A percentile compares a stretch with the other conserved stretches of the same genome.
Conservation (phyloP, 768 basidiomycete genomes). For the Tylopilus cervinicoccineus region DNA sequence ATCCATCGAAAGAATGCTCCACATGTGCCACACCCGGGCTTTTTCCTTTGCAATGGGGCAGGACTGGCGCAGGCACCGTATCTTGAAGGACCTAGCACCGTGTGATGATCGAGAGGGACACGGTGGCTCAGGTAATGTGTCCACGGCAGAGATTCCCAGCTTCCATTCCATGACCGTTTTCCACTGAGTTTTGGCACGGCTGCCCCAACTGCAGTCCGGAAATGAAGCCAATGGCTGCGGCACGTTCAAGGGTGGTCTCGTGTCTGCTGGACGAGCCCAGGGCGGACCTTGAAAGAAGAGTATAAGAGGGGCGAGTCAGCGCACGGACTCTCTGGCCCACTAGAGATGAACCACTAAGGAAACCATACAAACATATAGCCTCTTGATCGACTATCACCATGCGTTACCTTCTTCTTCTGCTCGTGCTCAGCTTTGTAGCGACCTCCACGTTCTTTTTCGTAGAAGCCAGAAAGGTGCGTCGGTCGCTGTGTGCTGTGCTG, state of each 20-base stretch:
- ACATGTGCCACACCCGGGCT: neutral
- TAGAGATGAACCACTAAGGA: slow-evolving; percentile 28
- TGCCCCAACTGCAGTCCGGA: slow-evolving; percentile 14
- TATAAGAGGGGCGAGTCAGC: slow-evolving; percentile 20
- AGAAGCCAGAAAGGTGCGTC: slow-evolving; percentile 25
- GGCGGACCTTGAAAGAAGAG: slow-evolving; percentile 22
- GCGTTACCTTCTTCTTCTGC: slow-evolving; percentile 27
- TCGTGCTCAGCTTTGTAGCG: slow-evolving; percentile 28
- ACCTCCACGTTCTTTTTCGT: slow-evolving; percentile 29
- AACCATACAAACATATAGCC: slow-evolving; percentile 1
- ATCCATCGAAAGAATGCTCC: neutral
- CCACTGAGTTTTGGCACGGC: slow-evolving; percentile 1
- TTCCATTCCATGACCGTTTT: slow-evolving; percentile 15
- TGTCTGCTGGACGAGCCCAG: slow-evolving; percentile 4
- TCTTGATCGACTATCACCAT: slow-evolving; percentile 7
- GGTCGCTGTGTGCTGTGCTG: neutral
- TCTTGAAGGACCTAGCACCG: neutral
- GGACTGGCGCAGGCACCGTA: neutral
- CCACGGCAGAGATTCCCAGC: slow-evolving; percentile 1
- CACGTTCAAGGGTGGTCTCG: slow-evolving; percentile 27
- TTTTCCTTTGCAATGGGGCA: neutral
- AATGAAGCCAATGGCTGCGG: slow-evolving; percentile 13
- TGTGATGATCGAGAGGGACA: slow-evolving; percentile 12
- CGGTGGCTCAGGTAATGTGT: slow-evolving; percentile 3
- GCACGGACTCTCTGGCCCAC: slow-evolving; percentile 19